Evolutionary conservation across 202 grass and related monocot species (phyloP).

Genomic region (Musa balbisiana): DNA sequence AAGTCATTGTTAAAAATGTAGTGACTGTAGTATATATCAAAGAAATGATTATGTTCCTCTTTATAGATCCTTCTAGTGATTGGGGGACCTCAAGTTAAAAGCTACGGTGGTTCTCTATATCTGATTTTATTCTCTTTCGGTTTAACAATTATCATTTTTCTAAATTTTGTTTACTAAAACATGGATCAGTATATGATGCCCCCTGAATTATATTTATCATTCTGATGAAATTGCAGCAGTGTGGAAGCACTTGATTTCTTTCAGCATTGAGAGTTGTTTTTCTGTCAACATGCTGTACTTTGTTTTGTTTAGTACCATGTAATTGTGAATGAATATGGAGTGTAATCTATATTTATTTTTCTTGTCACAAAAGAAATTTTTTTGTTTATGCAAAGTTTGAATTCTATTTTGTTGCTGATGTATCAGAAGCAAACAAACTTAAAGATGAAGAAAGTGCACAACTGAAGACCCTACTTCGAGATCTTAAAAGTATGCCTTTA

Average conservation of each 20-base stretch:
- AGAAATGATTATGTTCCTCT: not conserved
- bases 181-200: not conserved
- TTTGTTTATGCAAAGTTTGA: conserved; percentile 1
- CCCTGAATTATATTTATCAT: not conserved
- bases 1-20: too few species aligned
- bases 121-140: not conserved
- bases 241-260: not conserved
- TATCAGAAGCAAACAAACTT: conserved; percentile 58
- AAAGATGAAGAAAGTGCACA: conserved; percentile 77
- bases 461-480: conserved; percentile 70
- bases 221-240: not conserved
- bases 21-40: too few species aligned
- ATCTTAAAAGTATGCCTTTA: conserved; percentile 62
- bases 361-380: not conserved
- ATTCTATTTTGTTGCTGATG: conserved; percentile 22
- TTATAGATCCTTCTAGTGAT: not conserved
- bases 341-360: not conserved
- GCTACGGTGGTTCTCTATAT: not conserved
- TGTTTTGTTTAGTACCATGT: not conserved
- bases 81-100: not conserved
- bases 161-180: not conserved
- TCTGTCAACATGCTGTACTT: not conserved
- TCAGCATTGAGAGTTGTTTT: not conserved
- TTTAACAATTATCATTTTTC: not conserved
- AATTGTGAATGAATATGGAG: not conserved